These are phyloP conservation scores for Exophiala xenobiotica DNA, from an alignment of 2,329 filamentous ascomycete species.

Conservation along the genomic window DNA sequence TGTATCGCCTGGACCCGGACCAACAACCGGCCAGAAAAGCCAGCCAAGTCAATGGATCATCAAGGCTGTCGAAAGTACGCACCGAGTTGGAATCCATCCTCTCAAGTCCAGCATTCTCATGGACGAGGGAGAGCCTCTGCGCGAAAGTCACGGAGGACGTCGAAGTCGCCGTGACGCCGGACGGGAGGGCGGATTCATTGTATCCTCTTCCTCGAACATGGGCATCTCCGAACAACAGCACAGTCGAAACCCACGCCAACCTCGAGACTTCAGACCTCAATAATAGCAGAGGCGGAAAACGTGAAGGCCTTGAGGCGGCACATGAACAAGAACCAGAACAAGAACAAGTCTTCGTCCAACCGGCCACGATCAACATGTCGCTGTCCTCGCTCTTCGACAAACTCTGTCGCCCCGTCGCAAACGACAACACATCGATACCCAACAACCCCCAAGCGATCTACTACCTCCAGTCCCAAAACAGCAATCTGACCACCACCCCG, in stretches of 20 bases:
- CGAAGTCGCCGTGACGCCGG: constrained; percentile 30
- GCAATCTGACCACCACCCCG: constrained; percentile 26
- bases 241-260: neutral
- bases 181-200: constrained; percentile 28
- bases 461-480: constrained; percentile 33
- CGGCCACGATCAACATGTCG: constrained; percentile 24
- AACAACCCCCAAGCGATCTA: constrained; percentile 14
- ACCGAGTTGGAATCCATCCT: constrained; percentile 8
- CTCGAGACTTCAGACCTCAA: too few species aligned
- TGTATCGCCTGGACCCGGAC: constrained; percentile 18
- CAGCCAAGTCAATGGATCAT: neutral
- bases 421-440: neutral
- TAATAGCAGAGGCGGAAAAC: neutral
- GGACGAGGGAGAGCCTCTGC: constrained; percentile 23
- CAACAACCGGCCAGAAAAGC: neutral
- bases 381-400: constrained; percentile 23
- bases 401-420: constrained; percentile 3
- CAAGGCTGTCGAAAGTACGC: neutral
- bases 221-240: neutral
- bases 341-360: constrained; percentile 28
- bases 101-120: constrained; percentile 21
- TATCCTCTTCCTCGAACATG: constrained; percentile 11
- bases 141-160: constrained; percentile 20
- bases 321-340: neutral
- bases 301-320: neutral